phyloP scores from a whole-genome alignment of 495 filamentous ascomycete species.

The Aspergillus avenaceus region DNA sequence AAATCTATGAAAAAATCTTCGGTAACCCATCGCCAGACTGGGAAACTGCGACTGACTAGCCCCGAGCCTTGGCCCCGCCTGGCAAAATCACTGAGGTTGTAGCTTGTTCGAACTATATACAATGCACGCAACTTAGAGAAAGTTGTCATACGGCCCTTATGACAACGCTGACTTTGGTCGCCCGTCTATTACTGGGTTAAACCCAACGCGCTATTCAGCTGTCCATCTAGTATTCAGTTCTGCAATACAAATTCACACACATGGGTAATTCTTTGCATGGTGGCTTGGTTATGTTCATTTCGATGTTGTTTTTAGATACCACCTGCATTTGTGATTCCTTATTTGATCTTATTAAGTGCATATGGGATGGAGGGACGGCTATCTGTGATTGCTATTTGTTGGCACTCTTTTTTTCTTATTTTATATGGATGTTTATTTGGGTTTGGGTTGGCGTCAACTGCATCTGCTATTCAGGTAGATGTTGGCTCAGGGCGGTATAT shows the following conservation, averaged over 20 bases:
- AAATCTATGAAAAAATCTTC: slow-evolving; percentile 53
- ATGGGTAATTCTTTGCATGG: slow-evolving; percentile 6
- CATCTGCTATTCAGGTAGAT: background rate
- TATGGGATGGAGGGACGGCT: slow-evolving; percentile 7
- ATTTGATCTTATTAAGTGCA: slow-evolving; percentile 6
- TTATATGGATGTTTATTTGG: background rate
- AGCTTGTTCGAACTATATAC: too few species aligned
- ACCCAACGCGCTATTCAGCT: background rate
- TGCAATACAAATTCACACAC: slow-evolving; percentile 13
- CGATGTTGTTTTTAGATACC: slow-evolving; percentile 5
- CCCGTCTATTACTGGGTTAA: background rate
- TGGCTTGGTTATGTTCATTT: slow-evolving; percentile 6
- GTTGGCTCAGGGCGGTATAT: slow-evolving; percentile 12
- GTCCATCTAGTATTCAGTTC: background rate
- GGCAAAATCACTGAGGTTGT: too few species aligned
- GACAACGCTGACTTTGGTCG: background rate
- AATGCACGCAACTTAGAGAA: too few species aligned
- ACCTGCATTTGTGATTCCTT: slow-evolving; percentile 1
- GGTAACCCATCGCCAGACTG: slow-evolving; percentile 15
- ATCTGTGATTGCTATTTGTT: slow-evolving; percentile 7
- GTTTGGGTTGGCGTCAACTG: slow-evolving; percentile 7
- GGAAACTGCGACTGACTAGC: background rate
- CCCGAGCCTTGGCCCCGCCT: background rate
- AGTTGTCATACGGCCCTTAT: too few species aligned
- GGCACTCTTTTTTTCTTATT: background rate